These are phyloP conservation scores for Sicyos edulis DNA, from an alignment of 306 rosid genomes.

Conservation along the genomic window DNA sequence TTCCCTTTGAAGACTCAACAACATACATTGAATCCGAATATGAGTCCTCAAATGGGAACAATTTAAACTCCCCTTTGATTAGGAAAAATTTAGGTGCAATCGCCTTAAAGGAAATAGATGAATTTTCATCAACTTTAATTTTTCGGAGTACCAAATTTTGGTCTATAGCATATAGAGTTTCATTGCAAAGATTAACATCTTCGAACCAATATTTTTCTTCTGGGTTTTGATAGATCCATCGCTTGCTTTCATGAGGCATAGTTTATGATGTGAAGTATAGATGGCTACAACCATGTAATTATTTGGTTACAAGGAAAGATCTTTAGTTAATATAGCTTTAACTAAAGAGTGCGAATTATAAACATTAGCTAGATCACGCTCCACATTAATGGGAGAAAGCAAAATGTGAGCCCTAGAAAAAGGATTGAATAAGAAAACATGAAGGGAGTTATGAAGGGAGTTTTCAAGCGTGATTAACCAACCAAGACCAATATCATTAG, in stretches of 20 bases:
- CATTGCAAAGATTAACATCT: neutral
- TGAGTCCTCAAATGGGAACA: no score
- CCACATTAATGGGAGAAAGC: no score
- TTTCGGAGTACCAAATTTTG: neutral
- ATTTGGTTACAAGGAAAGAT: neutral
- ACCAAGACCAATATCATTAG: neutral
- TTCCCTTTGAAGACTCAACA: neutral
- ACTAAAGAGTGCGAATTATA: neutral
- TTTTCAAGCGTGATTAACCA: conserved; percentile 2
- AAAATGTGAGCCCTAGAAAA: neutral
- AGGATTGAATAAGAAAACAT: neutral
- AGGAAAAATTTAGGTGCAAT: fast-evolving
- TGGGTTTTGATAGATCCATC: neutral
- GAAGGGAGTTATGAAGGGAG: neutral
- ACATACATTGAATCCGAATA: neutral
- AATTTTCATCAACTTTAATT: conserved; percentile 5
- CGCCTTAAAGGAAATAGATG: no score
- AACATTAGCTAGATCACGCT: neutral
- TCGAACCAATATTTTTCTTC: neutral
- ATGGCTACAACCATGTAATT: no score
- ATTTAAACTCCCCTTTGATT: no score
- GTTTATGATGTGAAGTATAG: fast-evolving
- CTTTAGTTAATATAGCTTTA: conserved; percentile 10
- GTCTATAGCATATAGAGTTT: neutral
- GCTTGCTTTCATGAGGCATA: neutral